Conservation (phyloP, 495 filamentous ascomycete species). For the Penicillium canariense region DNA sequence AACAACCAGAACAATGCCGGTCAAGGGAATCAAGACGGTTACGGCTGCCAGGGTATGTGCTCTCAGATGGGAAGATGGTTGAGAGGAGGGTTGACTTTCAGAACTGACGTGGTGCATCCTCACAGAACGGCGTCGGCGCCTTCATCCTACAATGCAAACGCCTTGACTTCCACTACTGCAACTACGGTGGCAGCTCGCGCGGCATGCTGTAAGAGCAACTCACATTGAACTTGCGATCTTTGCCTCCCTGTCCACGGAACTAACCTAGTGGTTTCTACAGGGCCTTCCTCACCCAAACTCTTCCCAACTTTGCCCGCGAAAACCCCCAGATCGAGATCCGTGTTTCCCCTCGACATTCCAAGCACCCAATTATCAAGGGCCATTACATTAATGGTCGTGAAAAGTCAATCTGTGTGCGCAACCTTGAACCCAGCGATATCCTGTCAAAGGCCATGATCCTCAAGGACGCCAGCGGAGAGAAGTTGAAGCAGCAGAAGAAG, state of each 20-base stretch:
- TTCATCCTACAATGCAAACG: conserved; percentile 97
- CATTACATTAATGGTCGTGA: conserved; percentile 87
- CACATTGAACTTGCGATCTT: background rate
- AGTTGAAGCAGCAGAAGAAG: conserved; percentile 75
- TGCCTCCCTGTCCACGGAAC: too few species aligned
- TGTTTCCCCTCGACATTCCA: conserved; percentile 80
- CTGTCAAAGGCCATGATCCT: conserved; percentile 77
- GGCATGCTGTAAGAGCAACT: conserved; percentile 83
- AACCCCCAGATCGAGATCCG: conserved; percentile 91
- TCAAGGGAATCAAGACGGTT: conserved; percentile 55
- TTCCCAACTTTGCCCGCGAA: conserved; percentile 70
- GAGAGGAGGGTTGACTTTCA: background rate
- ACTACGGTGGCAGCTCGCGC: conserved; percentile 83
- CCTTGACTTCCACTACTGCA: conserved; percentile 94
- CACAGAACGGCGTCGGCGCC: conserved; percentile 90
- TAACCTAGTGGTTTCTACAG: conserved; percentile 51
- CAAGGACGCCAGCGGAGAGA: conserved; percentile 82
- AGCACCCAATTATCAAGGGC: conserved; percentile 83
- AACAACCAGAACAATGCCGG: conserved; percentile 58
- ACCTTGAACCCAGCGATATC: conserved; percentile 76
- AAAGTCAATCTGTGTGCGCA: conserved; percentile 85
- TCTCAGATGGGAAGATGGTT: background rate
- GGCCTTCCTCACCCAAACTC: conserved; percentile 71
- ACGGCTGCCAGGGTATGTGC: conserved; percentile 39
- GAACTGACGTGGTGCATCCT: conserved; percentile 5